Percentiles rank a stretch among this genome's conserved stretches.
Evolutionary conservation across 2,329 filamentous ascomycete species (phyloP).

Genomic region (Stachybotrys echinatus): DNA sequence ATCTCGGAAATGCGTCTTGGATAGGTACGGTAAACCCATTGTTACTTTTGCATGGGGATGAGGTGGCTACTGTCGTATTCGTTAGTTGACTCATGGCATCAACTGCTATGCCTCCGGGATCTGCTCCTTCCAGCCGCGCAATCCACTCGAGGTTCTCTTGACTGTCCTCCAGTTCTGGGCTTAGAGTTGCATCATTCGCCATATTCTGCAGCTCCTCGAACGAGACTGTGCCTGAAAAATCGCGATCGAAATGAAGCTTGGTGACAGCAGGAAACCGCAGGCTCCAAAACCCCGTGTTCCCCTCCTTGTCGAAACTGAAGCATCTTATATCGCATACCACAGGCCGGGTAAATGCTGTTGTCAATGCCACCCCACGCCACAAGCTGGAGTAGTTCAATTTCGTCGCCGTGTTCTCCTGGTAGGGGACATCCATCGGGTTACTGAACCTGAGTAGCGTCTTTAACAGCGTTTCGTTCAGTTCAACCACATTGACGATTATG

Average conservation of each 20-base stretch:
- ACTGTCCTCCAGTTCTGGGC: conserved; percentile 45
- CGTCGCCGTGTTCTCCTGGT: conserved; percentile 33
- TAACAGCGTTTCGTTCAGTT: conserved; percentile 48
- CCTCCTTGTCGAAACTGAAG: conserved; percentile 70
- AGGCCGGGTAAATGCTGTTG: conserved; percentile 60
- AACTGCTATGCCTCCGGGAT: conserved; percentile 36
- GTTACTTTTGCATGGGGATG: conserved; percentile 17
- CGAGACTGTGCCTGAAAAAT: conserved; percentile 61
- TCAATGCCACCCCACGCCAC: conserved; percentile 34
- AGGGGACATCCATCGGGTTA: conserved; percentile 35
- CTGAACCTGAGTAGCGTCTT: conserved; percentile 42
- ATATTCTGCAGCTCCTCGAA: conserved; percentile 66
- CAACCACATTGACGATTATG: conserved; percentile 60
- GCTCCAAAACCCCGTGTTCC: conserved; percentile 65
- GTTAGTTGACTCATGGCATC: conserved; percentile 42
- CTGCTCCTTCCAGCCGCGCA: conserved; percentile 50
- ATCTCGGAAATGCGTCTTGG: neutral
- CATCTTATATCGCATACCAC: conserved; percentile 77
- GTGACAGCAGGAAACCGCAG: conserved; percentile 71
- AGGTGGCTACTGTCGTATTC: conserved; percentile 27
- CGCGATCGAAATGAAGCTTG: conserved; percentile 74
- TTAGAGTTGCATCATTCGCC: conserved; percentile 51
- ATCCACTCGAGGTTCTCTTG: conserved; percentile 60
- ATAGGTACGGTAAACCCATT: neutral
- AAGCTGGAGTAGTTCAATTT: conserved; percentile 40